Conservation (phyloP, 164 flowering plant genomes). For the Annona cherimola region DNA sequence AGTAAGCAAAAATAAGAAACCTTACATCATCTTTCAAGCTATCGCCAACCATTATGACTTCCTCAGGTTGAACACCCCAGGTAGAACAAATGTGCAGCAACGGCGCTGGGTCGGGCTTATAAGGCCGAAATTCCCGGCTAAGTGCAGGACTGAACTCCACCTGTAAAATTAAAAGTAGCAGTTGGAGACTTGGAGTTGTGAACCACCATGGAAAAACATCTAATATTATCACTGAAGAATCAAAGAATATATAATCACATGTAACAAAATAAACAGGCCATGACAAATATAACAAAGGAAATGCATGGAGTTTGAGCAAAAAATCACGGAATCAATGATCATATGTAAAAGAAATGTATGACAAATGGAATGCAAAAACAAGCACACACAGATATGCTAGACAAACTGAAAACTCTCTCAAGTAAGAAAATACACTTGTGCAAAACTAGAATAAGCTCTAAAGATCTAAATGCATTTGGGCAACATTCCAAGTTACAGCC, state of each 20-base stretch:
- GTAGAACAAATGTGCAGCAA: conserved; percentile 78
- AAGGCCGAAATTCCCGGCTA: conserved; percentile 89
- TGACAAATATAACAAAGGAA: not conserved
- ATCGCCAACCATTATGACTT: conserved; percentile 94
- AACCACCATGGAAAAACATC: not conserved
- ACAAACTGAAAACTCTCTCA: not conserved
- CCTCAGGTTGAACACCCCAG: conserved; percentile 74
- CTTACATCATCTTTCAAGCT: conserved; percentile 95
- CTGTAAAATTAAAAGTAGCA: conserved; percentile 34
- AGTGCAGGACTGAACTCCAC: conserved; percentile 71
- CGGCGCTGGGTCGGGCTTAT: conserved; percentile 91
- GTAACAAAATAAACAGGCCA: not conserved
- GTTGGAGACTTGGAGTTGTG: not conserved
- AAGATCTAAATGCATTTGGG: not conserved
- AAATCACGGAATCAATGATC: not conserved
- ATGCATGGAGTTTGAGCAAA: too few species aligned
- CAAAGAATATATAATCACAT: not conserved
- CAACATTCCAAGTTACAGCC: conserved; percentile 4
- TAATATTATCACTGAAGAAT: not conserved
- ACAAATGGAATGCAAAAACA: not conserved
- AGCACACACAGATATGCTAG: not conserved
- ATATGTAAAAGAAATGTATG: not conserved
- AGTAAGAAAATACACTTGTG: not conserved
- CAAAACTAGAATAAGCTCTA: not conserved
- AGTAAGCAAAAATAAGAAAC: not conserved